A percentile compares a stretch with the other conserved stretches of the same genome.
These are phyloP conservation scores for Phanerochaete carnosa DNA, from an alignment of 768 basidiomycete species.

Conservation along the genomic window DNA sequence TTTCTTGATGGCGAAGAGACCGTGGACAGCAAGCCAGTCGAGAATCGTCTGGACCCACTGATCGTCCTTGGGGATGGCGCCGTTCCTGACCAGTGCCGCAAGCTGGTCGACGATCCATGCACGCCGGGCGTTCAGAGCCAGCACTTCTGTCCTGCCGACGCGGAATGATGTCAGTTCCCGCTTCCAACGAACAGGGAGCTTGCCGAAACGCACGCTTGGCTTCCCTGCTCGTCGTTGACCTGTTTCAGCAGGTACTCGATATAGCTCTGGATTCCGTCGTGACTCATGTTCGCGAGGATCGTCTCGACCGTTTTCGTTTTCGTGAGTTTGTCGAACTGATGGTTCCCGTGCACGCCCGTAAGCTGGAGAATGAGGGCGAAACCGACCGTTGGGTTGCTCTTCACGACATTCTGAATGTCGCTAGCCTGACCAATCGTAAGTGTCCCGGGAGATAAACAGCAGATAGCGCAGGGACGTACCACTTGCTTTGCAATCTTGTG, in stretches of 20 bases:
- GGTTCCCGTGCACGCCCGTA: constrained; percentile 77
- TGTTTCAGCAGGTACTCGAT: constrained; percentile 67
- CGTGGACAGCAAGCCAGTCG: constrained; percentile 80
- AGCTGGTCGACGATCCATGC: constrained; percentile 89
- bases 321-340: constrained; percentile 89
- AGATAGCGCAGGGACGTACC: constrained; percentile 40
- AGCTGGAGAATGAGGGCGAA: constrained; percentile 84
- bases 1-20: constrained; percentile 75
- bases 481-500: constrained; percentile 87
- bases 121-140: constrained; percentile 53
- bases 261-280: constrained; percentile 73
- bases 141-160: constrained; percentile 38
- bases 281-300: constrained; percentile 71
- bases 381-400: constrained; percentile 73
- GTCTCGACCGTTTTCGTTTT: constrained; percentile 90
- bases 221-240: constrained; percentile 40
- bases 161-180: background rate
- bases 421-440: constrained; percentile 47
- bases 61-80: constrained; percentile 76
- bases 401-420: constrained; percentile 72
- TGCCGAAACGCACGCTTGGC: constrained; percentile 9
- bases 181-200: background rate
- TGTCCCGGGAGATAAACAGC: background rate
- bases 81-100: constrained; percentile 71
- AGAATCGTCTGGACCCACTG: constrained; percentile 71